Evolutionary conservation across 495 filamentous ascomycete genomes (phyloP).

Genomic region (Melanomma pulvis-pyrius): DNA sequence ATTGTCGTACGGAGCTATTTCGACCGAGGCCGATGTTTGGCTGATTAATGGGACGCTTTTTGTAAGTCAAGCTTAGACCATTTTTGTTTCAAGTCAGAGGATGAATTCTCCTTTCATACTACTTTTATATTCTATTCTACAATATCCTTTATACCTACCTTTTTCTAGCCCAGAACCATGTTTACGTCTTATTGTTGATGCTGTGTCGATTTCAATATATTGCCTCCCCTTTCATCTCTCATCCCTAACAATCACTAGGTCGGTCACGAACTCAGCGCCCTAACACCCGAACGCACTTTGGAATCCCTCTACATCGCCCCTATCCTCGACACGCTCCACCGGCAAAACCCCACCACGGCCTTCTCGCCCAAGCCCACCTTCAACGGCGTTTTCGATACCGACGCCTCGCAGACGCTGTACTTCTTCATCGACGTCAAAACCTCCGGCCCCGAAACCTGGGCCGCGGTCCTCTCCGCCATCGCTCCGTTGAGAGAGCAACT

Average conservation of each 20-base stretch:
- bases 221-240: not conserved
- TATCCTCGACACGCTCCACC: constrained; percentile 44
- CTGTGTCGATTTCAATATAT: not conserved
- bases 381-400: constrained; percentile 48
- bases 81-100: too few relatives aligned
- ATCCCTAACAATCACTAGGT: constrained; percentile 34
- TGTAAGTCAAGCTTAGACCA: constrained; percentile 30
- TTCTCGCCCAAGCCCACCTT: constrained; percentile 39
- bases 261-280: constrained; percentile 45
- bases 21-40: constrained; percentile 49
- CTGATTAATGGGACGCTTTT: constrained; percentile 46
- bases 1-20: constrained; percentile 43
- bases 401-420: constrained; percentile 45
- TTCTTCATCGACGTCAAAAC: constrained; percentile 51
- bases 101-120: not conserved
- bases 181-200: not conserved
- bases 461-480: constrained; percentile 43
- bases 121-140: not conserved
- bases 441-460: constrained; percentile 39
- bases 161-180: constrained; percentile 1
- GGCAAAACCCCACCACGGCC: constrained; percentile 42
- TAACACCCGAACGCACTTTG: constrained; percentile 45
- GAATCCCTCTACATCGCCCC: constrained; percentile 49
- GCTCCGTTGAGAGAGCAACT: constrained; percentile 36
- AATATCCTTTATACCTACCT: too few relatives aligned